A percentile compares a stretch with the other conserved stretches of the same genome.
Conservation (phyloP, 2,329 filamentous ascomycete species). For the Rutstroemia sp. region DNA sequence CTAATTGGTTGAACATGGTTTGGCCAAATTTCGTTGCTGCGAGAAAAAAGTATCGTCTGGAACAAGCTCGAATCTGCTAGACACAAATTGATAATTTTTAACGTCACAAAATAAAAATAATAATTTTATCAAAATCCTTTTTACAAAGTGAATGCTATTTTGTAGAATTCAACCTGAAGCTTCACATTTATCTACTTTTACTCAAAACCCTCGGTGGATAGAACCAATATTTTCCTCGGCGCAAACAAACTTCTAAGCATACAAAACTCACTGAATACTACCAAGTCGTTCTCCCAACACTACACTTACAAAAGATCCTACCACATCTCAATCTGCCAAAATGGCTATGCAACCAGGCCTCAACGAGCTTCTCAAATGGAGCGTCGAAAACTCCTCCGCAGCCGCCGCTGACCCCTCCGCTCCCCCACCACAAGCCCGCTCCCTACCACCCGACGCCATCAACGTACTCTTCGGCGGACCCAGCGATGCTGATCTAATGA, state of each 20-base stretch:
- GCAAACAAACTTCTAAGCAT: no score
- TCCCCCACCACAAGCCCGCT: constrained; percentile 24
- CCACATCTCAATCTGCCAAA: background rate
- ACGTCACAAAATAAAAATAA: background rate
- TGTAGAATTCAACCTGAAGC: background rate
- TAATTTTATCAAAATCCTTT: background rate
- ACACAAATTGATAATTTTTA: background rate
- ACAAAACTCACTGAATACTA: no score
- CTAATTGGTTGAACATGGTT: no score
- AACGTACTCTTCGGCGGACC: constrained; percentile 73
- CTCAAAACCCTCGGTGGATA: background rate
- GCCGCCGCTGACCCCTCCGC: constrained; percentile 23
- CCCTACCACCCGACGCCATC: constrained; percentile 63
- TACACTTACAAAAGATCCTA: background rate
- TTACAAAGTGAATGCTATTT: background rate
- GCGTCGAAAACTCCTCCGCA: constrained; percentile 51
- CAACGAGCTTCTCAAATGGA: constrained; percentile 31
- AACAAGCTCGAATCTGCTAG: background rate
- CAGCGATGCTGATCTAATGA: constrained; percentile 89
- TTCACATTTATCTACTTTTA: no score
- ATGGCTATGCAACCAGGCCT: constrained; percentile 26
- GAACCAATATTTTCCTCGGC: background rate
- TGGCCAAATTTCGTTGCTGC: background rate
- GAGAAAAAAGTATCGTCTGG: background rate
- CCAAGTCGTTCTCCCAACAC: background rate